Evolutionary conservation across 2,329 filamentous ascomycete species (phyloP).

Genomic region (Colletotrichum tamarilloi): DNA sequence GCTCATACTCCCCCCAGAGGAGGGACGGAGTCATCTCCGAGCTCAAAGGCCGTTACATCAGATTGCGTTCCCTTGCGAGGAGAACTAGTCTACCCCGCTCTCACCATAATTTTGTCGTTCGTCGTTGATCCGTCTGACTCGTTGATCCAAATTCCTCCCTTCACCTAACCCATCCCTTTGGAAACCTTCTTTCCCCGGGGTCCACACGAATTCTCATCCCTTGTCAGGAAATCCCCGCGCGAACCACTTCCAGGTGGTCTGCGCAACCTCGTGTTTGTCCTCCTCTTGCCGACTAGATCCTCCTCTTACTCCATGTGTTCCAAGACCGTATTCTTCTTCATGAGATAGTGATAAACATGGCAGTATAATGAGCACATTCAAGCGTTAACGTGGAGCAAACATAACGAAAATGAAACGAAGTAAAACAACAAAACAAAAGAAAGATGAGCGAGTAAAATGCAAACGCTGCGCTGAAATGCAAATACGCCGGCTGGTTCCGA

Average conservation of each 20-base stretch:
- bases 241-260: not conserved
- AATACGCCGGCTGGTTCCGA: not conserved
- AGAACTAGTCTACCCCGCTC: not conserved
- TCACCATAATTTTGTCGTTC: not conserved
- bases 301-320: not conserved
- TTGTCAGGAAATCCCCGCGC: not conserved
- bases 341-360: not conserved
- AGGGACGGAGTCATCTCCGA: not conserved
- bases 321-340: not conserved
- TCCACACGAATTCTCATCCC: not conserved
- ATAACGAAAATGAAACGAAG: not conserved
- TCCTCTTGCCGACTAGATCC: not conserved
- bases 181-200: not conserved
- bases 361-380: not conserved
- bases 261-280: not conserved
- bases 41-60: not conserved
- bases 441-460: not conserved
- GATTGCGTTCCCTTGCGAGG: not conserved
- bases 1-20: not conserved
- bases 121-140: not conserved
- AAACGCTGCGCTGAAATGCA: slow-evolving; percentile 8
- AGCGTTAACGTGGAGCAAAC: not conserved
- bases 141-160: not conserved
- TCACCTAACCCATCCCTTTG: not conserved
- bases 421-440: slow-evolving; percentile 19